Percentiles rank a stretch among this genome's conserved stretches.
Conservation (phyloP, 768 basidiomycete species). For the Steccherinum ochraceum region DNA sequence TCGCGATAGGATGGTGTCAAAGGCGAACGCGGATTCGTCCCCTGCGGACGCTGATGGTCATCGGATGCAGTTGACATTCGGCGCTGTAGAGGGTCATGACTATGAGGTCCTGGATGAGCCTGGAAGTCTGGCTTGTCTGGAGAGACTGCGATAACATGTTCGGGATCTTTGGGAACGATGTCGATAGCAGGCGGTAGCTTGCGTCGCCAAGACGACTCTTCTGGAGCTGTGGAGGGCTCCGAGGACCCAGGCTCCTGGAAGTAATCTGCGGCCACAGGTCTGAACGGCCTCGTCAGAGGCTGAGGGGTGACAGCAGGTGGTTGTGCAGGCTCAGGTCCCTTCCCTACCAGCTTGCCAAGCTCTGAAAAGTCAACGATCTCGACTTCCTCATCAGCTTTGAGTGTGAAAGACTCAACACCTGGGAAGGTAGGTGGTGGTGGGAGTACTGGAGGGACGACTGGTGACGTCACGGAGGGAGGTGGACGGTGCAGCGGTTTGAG, state of each 20-base stretch:
- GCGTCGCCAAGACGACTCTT: conserved; percentile 42
- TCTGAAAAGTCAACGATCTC: conserved; percentile 82
- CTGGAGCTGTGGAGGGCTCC: conserved; percentile 18
- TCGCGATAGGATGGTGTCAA: conserved; percentile 33
- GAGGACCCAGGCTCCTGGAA: conserved; percentile 27
- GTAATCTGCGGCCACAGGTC: conserved; percentile 66
- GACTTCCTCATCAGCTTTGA: conserved; percentile 50
- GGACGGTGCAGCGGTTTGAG: conserved; percentile 24
- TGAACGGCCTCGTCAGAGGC: conserved; percentile 25
- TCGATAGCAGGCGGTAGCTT: conserved; percentile 10
- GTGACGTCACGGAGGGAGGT: conserved; percentile 27
- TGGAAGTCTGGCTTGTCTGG: conserved; percentile 5
- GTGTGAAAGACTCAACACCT: conserved; percentile 31
- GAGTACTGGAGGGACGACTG: conserved; percentile 18
- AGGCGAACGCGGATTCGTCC: conserved; percentile 15
- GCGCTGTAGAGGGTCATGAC: not conserved
- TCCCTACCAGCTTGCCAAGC: conserved; percentile 61
- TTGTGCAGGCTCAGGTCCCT: conserved; percentile 16
- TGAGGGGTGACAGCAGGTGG: conserved; percentile 15
- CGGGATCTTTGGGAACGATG: not conserved
- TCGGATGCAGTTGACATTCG: not conserved
- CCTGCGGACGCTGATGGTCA: not conserved
- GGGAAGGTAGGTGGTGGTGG: conserved; percentile 23
- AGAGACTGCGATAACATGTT: not conserved
- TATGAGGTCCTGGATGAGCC: conserved; percentile 2